Base-by-base conservation (phyloP, 768 basidiomycete genomes). In the Tephrocybe sp. region DNA sequence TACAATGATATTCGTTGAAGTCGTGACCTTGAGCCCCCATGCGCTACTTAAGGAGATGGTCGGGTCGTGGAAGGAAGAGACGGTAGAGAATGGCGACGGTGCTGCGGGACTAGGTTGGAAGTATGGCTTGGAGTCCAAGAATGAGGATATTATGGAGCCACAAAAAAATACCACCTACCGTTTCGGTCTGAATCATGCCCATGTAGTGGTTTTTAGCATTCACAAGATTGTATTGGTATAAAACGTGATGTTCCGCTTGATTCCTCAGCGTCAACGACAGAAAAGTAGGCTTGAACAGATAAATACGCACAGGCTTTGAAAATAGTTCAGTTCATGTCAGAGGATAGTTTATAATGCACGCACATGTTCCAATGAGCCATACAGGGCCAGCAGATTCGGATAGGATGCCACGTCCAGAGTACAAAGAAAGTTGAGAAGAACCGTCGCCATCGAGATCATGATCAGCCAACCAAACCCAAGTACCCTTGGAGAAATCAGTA, bases 381-480 rank as follows among this genome's bases (percentile, higher is more conserved):
- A 89, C 86, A 1, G 89, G 89, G 1, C 89, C 89, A 35, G 68
- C 67, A 33, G 85, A 86, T 62, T 92, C 82, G 0, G 85, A 86
- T 3, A 89, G 67, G 46, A 92, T 79, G 0, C 89, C 89, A 22
- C 89, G 79, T 2, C 87, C 89, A n/a, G 79, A 74, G 60, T 77
- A 92, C 17, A 87, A 60, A 8, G 76, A 74, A 33, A 82, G 68
- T 59, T 83, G 80, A 7, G 70, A 65, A 16, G 64, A 54, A 19
- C 73, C 65, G 49, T 73, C 62, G 17, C 72, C 71, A 52, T 92
- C 89, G 30, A 91, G 74, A 54, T 88, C 83, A 61, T 92, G 90
- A 62, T 92, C 90, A 19, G 89, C 87, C 10, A 77, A 70, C 89
- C 89, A 92, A 12, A 89, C 72, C 89, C 89, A 92, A 17, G 82